Evolutionary conservation across 345 rosid genomes (phyloP).

Genomic region (Arabidopsis suecica): DNA sequence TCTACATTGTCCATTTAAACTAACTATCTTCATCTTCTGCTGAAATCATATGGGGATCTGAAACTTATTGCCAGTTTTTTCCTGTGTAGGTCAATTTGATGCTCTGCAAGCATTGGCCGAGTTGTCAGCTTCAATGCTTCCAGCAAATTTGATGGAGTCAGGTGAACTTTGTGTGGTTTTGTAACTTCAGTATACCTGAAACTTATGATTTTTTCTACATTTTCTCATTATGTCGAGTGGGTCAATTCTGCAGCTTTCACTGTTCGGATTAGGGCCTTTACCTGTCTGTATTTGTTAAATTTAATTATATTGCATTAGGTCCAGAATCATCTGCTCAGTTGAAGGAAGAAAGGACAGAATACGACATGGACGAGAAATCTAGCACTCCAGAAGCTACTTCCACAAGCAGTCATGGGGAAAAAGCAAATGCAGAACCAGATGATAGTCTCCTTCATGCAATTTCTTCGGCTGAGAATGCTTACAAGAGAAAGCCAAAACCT

Average conservation of each 20-base stretch:
- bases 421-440: slow-evolving; percentile 51
- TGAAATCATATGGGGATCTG: slow-evolving; percentile 11
- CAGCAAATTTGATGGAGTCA: slow-evolving; percentile 65
- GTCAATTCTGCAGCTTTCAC: slow-evolving; percentile 23
- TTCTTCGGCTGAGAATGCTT: slow-evolving; percentile 50
- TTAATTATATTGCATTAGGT: slow-evolving; percentile 34
- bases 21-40: slow-evolving; percentile 18
- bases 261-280: neutral
- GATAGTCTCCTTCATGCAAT: slow-evolving; percentile 48
- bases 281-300: slow-evolving; percentile 5
- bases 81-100: slow-evolving; percentile 67
- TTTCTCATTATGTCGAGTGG: slow-evolving; percentile 22
- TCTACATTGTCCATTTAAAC: slow-evolving; percentile 8
- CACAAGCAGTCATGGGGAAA: slow-evolving; percentile 50
- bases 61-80: slow-evolving; percentile 23
- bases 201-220: neutral
- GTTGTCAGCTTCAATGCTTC: slow-evolving; percentile 64
- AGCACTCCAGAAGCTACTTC: slow-evolving; percentile 61
- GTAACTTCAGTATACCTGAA: slow-evolving; percentile 29
- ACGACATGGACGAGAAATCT: slow-evolving; percentile 59
- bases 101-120: slow-evolving; percentile 86
- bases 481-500: slow-evolving; percentile 57
- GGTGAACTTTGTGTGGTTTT: slow-evolving; percentile 50
- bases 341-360: slow-evolving; percentile 62
- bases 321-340: slow-evolving; percentile 73